A percentile compares a stretch with the other conserved stretches of the same genome.
phyloP scores from a whole-genome alignment of 495 filamentous ascomycete genomes.

The Aspergillus avenaceus region DNA sequence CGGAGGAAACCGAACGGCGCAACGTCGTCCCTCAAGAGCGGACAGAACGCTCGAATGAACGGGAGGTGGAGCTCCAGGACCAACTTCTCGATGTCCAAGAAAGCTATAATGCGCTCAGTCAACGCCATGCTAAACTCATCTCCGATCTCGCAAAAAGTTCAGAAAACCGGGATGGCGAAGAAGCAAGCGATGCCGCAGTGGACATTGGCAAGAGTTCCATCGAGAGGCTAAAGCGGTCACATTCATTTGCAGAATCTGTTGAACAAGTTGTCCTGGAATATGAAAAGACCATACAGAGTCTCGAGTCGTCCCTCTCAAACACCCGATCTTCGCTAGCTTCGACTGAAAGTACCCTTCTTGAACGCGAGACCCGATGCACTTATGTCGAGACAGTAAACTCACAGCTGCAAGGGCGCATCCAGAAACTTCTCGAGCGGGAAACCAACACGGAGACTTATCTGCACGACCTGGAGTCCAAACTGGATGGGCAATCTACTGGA shows the following conservation, averaged over 20 bases:
- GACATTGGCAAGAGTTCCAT: slow-evolving; percentile 74
- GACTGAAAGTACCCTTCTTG: slow-evolving; percentile 79
- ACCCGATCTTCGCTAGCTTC: slow-evolving; percentile 79
- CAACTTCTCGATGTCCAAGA: slow-evolving; percentile 90
- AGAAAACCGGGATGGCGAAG: slow-evolving; percentile 49
- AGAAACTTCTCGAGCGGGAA: slow-evolving; percentile 88
- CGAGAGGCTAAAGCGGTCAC: slow-evolving; percentile 87
- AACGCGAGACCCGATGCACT: slow-evolving; percentile 89
- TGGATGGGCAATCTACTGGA: slow-evolving; percentile 84
- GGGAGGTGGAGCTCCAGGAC: slow-evolving; percentile 89
- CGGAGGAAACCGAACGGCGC: slow-evolving; percentile 61
- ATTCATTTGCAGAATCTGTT: slow-evolving; percentile 89
- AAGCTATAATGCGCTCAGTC: slow-evolving; percentile 85
- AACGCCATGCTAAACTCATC: slow-evolving; percentile 91
- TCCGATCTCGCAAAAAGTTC: slow-evolving; percentile 87
- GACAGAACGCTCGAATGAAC: slow-evolving; percentile 72
- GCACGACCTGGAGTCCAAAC: slow-evolving; percentile 80
- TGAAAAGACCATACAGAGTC: slow-evolving; percentile 93
- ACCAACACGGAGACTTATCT: slow-evolving; percentile 85
- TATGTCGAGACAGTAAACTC: slow-evolving; percentile 88
- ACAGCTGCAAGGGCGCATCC: slow-evolving; percentile 81
- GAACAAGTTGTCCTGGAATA: slow-evolving; percentile 97
- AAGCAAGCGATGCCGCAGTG: slow-evolving; percentile 53
- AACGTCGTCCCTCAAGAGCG: slow-evolving; percentile 60
- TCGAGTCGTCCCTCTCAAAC: slow-evolving; percentile 88